Percentiles rank a stretch among this genome's conserved stretches.
These are phyloP conservation scores for Scutellospora calospora DNA, from an alignment of 371 early-diverging fungal genomes.

Conservation along the genomic window DNA sequence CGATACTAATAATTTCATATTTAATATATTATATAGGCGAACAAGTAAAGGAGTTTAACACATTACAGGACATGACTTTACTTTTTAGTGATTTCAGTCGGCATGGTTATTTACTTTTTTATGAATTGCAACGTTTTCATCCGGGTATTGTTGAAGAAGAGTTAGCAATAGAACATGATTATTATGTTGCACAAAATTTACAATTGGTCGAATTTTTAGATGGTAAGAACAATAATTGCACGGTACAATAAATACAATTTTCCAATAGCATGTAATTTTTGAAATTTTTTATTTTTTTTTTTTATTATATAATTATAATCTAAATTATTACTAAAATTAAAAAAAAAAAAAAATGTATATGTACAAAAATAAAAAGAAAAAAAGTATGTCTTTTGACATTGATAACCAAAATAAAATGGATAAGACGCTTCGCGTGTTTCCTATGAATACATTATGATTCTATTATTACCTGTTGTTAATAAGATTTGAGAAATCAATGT, in stretches of 20 bases:
- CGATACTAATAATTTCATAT: not conserved
- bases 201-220: conserved; percentile 34
- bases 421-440: no score
- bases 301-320: no score
- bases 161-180: conserved; percentile 30
- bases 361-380: no score
- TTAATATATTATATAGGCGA: not conserved
- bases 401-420: no score
- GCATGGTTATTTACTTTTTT: conserved; percentile 29
- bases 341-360: no score
- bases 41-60: conserved; percentile 26
- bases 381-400: no score
- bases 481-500: no score
- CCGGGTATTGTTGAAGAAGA: conserved; percentile 21
- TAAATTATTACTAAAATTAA: no score
- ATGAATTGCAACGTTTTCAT: conserved; percentile 31
- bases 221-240: conserved; percentile 8
- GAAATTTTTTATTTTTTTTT: no score
- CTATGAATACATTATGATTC: no score
- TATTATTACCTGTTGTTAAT: no score
- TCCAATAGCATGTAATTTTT: no score
- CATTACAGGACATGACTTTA: not conserved
- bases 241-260: not conserved
- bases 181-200: conserved; percentile 38
- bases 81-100: conserved; percentile 36